phyloP scores from a whole-genome alignment of 371 early-diverging fungal species.

The Cladochytrium tenue region DNA sequence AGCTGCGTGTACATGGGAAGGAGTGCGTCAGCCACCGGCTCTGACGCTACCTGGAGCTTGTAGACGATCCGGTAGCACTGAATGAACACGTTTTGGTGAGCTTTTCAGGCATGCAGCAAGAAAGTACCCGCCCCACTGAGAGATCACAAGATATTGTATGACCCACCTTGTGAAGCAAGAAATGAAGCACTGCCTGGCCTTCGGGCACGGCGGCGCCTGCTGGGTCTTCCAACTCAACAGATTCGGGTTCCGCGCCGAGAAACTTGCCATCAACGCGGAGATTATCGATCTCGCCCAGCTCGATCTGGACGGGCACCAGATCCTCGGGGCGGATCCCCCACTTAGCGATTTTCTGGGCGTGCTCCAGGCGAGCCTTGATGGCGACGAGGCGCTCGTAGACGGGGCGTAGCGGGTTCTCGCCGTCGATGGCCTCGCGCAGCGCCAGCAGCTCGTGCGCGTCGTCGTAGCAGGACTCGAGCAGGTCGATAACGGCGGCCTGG shows the following conservation, averaged over 20 bases:
- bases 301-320: slow-evolving; percentile 78
- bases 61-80: slow-evolving; percentile 81
- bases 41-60: slow-evolving; percentile 71
- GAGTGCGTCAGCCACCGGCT: slow-evolving; percentile 82
- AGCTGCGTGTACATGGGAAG: slow-evolving; percentile 85
- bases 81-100: neutral
- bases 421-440: slow-evolving; percentile 68
- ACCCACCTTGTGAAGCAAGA: slow-evolving; percentile 70
- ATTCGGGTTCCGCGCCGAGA: slow-evolving; percentile 15
- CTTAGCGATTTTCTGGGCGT: slow-evolving; percentile 71
- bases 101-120: neutral
- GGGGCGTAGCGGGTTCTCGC: slow-evolving; percentile 63
- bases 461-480: slow-evolving; percentile 66
- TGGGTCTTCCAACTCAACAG: slow-evolving; percentile 18
- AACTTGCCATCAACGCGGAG: slow-evolving; percentile 41
- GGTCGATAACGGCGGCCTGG: slow-evolving; percentile 68
- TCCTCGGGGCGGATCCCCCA: slow-evolving; percentile 63
- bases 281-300: slow-evolving; percentile 39
- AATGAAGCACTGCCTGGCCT: slow-evolving; percentile 83
- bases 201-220: slow-evolving; percentile 68
- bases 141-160: neutral
- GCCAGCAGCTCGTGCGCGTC: slow-evolving; percentile 78
- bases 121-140: no score
- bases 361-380: slow-evolving; percentile 73
- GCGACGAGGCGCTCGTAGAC: slow-evolving; percentile 74